A percentile compares a stretch with the other conserved stretches of the same genome.
Evolutionary conservation across 768 basidiomycete genomes (phyloP).

Genomic region (Naematelia encephala): DNA sequence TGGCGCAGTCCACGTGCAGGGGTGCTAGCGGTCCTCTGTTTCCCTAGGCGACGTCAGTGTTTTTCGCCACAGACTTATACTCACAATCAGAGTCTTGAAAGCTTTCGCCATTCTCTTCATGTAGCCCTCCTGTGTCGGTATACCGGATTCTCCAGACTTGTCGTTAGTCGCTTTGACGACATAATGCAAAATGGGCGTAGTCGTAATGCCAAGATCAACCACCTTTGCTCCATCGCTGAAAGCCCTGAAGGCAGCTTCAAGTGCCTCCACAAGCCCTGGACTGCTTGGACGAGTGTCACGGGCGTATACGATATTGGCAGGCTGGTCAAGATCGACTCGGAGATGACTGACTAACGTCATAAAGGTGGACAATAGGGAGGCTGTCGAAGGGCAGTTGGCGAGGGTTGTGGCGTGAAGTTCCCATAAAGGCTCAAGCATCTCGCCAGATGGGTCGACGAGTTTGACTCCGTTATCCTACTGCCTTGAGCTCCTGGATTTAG

Average conservation of each 20-base stretch:
- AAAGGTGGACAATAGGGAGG: constrained; percentile 67
- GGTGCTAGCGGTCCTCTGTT: constrained; percentile 55
- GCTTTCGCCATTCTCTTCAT: constrained; percentile 73
- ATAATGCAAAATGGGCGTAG: constrained; percentile 94
- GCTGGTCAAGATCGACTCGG: constrained; percentile 74
- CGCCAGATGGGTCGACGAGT: constrained; percentile 91
- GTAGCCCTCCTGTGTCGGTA: constrained; percentile 78
- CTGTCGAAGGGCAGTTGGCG: constrained; percentile 74
- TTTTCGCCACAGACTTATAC: constrained; percentile 44
- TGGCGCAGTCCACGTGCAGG: constrained; percentile 93
- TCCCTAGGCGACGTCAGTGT: constrained; percentile 47
- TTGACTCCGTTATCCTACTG: constrained; percentile 97
- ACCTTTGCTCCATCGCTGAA: constrained; percentile 59
- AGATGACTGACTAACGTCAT: constrained; percentile 60
- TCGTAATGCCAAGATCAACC: constrained; percentile 77
- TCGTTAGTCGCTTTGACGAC: constrained; percentile 85
- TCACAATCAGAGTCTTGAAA: constrained; percentile 80
- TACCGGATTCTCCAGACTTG: constrained; percentile 72
- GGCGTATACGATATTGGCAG: constrained; percentile 81
- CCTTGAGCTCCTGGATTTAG: background rate
- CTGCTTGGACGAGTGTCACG: constrained; percentile 91
- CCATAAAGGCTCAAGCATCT: constrained; percentile 95
- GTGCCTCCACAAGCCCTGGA: constrained; percentile 65
- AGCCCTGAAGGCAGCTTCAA: constrained; percentile 77
- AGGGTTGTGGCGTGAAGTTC: constrained; percentile 79